Base-by-base conservation (phyloP, 148 eudicot species). In the Diospyros lotus region DNA sequence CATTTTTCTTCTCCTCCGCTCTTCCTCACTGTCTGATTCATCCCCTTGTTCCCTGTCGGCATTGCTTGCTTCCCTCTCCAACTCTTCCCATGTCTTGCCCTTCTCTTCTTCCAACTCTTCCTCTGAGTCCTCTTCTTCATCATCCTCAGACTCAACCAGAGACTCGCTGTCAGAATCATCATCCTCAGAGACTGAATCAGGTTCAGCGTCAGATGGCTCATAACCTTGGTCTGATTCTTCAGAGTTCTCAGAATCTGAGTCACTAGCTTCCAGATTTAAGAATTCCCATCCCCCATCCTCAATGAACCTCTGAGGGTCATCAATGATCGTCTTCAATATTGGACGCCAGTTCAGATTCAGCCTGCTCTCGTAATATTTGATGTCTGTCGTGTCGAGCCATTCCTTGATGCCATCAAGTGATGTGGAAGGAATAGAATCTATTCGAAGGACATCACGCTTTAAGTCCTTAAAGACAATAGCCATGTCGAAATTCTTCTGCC, bases 231-330 rank as follows among this genome's bases (percentile, higher is more conserved):
- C 97, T 0, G 97, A 91, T 53, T 87, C 97, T 73, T 81, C 78
- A 5, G 91, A 86, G 39, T 81, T 76, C 0, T 87, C 96, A 50
- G 91, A 80, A 18, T 91, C 97, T 1, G 97, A 87, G 55, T 91
- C 97, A 39, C 84, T 80, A n/a, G 86, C 97, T 73, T 91, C 97
- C 92, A 89, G 70, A 52, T 91, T 91, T 81, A 91, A 73, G 58
- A 91, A 91, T 63, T 91, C 97, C 97, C 97, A 91, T 2, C 97
- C 97, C 43, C 93, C 93, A 42, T 88, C 92, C 9, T 89, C 92
- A 1, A 91, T 81, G 60, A 91, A 91, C 74, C 82, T 81, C 70
- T 86, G 78, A 14, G 97, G 93, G 55, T 91, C 97, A 70, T 89
- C 93, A 4, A 80, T 86, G 52, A 91, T 91, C 2, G 93, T 91